Evolutionary conservation across 2,329 filamentous ascomycete genomes (phyloP).

Genomic region (Metarhizium brunneum): DNA sequence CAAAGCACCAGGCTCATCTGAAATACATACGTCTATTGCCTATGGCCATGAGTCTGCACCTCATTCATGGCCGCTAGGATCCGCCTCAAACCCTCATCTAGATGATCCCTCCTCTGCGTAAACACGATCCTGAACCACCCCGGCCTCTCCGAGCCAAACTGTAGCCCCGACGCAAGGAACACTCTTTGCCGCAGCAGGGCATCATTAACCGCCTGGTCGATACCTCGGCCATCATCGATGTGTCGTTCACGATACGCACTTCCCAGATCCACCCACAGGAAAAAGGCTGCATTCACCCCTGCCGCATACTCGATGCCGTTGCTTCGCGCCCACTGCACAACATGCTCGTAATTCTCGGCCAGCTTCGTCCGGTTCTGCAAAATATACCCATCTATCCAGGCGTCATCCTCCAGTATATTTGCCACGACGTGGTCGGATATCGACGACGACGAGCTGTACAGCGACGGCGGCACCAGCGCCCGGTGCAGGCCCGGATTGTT

Average conservation of each 20-base stretch:
- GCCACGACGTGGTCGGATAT: conserved; percentile 31
- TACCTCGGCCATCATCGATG: conserved; percentile 6
- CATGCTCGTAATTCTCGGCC: conserved; percentile 27
- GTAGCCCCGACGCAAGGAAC: conserved; percentile 26
- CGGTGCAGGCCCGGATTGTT: conserved; percentile 28
- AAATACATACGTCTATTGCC: too few species aligned
- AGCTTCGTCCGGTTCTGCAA: conserved; percentile 31
- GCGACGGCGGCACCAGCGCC: conserved; percentile 19
- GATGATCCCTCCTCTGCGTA: conserved; percentile 19
- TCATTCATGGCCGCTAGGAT: background rate
- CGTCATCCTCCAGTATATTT: conserved; percentile 32
- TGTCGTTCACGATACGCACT: conserved; percentile 15
- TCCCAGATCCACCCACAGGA: conserved; percentile 42
- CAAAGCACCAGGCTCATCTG: too few species aligned
- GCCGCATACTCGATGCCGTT: conserved; percentile 34
- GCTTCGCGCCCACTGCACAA: conserved; percentile 24
- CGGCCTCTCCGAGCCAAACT: conserved; percentile 27
- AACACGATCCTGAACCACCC: conserved; percentile 32
- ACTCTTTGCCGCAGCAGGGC: conserved; percentile 20
- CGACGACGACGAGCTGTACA: conserved; percentile 22
- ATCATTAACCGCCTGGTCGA: conserved; percentile 18
- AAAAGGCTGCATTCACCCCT: conserved; percentile 44
- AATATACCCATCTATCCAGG: conserved; percentile 35
- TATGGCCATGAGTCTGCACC: background rate
- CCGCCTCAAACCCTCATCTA: conserved; percentile 17